A percentile compares a stretch with the other conserved stretches of the same genome.
Evolutionary conservation across 1,139 yeast species (phyloP).

Genomic region (Diutina ranongensis): DNA sequence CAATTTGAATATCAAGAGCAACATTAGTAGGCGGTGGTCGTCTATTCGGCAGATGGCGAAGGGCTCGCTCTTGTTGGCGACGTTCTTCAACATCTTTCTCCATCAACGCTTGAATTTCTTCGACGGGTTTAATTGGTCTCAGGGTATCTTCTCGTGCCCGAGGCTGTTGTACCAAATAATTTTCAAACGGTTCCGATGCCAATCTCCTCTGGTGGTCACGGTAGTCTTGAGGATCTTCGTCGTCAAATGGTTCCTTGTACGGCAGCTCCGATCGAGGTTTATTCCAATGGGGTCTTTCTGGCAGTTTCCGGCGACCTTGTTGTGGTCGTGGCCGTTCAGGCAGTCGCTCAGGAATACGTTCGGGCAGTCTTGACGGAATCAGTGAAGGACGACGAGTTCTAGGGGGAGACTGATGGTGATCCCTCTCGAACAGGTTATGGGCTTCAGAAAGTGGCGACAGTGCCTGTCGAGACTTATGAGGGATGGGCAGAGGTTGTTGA

Average conservation of each 20-base stretch:
- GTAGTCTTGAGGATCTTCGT: not conserved
- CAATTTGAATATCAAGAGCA: not conserved
- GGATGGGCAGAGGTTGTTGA: not conserved
- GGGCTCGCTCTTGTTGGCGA: not conserved
- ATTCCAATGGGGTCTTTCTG: not conserved
- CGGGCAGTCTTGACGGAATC: not conserved
- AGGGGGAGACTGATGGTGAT: not conserved
- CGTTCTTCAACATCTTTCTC: slow-evolving; percentile 1
- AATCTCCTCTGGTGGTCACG: not conserved
- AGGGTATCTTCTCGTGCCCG: not conserved
- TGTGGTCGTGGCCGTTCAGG: not conserved
- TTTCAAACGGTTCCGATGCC: not conserved
- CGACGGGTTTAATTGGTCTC: slow-evolving; percentile 1
- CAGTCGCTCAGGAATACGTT: not conserved
- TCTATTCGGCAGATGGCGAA: not conserved
- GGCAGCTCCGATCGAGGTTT: not conserved
- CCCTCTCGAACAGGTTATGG: not conserved
- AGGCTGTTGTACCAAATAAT: not conserved
- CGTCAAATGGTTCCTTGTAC: not conserved
- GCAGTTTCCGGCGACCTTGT: not conserved
- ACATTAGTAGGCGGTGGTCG: not conserved
- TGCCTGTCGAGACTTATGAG: not conserved
- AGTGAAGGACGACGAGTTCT: not conserved
- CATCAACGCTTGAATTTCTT: slow-evolving; percentile 2
- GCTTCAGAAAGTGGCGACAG: not conserved